These are phyloP conservation scores for Fusarium stilboides DNA, from an alignment of 2,329 filamentous ascomycete species.

Conservation along the genomic window DNA sequence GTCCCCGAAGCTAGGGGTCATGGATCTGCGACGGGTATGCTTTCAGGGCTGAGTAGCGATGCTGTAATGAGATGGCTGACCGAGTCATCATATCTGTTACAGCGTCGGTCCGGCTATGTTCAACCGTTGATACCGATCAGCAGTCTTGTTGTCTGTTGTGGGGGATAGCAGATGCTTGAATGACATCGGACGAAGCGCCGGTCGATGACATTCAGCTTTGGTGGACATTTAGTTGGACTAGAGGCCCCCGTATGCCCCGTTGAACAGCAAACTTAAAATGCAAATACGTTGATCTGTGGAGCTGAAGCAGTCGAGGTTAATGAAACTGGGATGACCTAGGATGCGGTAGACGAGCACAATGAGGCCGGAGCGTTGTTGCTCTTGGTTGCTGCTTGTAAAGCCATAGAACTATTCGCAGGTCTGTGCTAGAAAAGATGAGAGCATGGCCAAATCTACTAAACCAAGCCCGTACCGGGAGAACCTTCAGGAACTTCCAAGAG, in stretches of 20 bases:
- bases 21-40: slow-evolving; percentile 11
- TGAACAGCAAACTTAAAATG: slow-evolving; percentile 11
- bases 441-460: not conserved
- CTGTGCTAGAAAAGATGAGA: slow-evolving; percentile 5
- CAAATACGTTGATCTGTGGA: slow-evolving; percentile 7
- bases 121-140: slow-evolving; percentile 21
- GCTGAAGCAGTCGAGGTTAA: slow-evolving; percentile 5
- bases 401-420: not conserved
- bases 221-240: slow-evolving; percentile 9
- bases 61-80: not conserved
- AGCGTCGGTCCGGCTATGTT: not conserved
- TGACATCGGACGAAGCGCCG: slow-evolving; percentile 1
- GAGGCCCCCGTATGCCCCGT: slow-evolving; percentile 4
- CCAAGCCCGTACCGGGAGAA: not conserved
- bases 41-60: slow-evolving; percentile 4
- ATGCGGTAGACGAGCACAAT: not conserved
- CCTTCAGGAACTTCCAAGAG: not conserved
- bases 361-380: not conserved
- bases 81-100: slow-evolving; percentile 24
- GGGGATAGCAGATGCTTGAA: slow-evolving; percentile 26
- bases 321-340: not conserved
- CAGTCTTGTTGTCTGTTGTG: slow-evolving; percentile 17
- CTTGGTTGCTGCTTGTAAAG: not conserved
- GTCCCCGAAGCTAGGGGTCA: slow-evolving; percentile 31
- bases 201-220: slow-evolving; percentile 13